These are phyloP conservation scores for Echinosophora koreensis DNA, from an alignment of 306 rosid genomes.

Conservation along the genomic window DNA sequence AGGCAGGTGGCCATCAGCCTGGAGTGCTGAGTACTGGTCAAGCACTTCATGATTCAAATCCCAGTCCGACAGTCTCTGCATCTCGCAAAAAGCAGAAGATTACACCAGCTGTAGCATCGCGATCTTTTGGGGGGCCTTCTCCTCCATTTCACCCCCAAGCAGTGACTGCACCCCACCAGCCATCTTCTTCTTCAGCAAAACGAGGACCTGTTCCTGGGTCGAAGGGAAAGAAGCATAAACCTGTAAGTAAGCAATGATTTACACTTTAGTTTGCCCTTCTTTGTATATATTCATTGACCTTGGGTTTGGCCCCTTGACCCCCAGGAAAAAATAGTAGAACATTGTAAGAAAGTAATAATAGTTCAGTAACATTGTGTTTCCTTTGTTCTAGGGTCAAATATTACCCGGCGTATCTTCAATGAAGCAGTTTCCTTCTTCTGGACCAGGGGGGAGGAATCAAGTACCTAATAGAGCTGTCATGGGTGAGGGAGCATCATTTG, in stretches of 20 bases:
- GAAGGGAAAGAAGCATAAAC: conserved; percentile 87
- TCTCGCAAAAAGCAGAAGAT: conserved; percentile 90
- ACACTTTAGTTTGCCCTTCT: conserved; percentile 7
- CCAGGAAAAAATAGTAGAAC: background rate
- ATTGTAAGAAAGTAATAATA: background rate
- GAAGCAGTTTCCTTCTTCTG: conserved; percentile 78
- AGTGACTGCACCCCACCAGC: conserved; percentile 75
- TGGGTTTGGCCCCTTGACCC: background rate
- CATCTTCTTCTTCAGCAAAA: conserved; percentile 83
- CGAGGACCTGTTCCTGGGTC: conserved; percentile 81
- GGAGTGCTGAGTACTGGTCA: conserved; percentile 68
- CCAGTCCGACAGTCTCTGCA: conserved; percentile 90
- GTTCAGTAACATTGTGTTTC: conserved; percentile 16
- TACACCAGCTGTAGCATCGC: conserved; percentile 72
- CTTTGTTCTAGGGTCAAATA: conserved; percentile 54
- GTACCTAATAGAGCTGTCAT: conserved; percentile 67
- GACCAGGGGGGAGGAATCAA: conserved; percentile 78
- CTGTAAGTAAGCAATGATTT: conserved; percentile 65
- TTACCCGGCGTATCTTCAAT: conserved; percentile 71
- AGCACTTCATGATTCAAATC: conserved; percentile 78
- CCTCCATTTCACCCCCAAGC: conserved; percentile 77
- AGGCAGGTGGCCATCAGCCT: conserved; percentile 79
- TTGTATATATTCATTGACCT: conserved; percentile 12
- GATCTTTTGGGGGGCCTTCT: conserved; percentile 84
- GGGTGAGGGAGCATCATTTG: conserved; percentile 68